These are phyloP conservation scores for Prunus davidiana DNA, from an alignment of 306 rosid species.

Conservation along the genomic window DNA sequence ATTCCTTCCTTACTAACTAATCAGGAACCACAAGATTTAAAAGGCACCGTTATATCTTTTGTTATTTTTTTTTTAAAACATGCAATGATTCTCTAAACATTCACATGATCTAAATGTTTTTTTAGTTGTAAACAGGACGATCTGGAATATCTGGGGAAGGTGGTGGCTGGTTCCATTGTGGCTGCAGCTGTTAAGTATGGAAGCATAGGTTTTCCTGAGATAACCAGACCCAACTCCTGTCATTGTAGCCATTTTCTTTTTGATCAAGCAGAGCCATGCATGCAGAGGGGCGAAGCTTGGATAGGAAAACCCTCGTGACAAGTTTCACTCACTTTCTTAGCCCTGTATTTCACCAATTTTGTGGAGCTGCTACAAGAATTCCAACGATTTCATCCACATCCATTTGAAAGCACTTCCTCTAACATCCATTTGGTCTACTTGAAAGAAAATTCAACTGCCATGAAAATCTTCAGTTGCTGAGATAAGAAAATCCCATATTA, in stretches of 20 bases:
- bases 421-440: too few species aligned
- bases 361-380: too few species aligned
- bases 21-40: neutral
- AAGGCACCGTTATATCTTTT: neutral
- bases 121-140: slow-evolving; percentile 41
- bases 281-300: slow-evolving; percentile 15
- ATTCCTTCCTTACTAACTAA: neutral
- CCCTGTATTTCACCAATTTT: too few species aligned
- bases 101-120: neutral
- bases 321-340: too few species aligned
- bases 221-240: slow-evolving; percentile 76
- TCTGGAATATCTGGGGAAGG: slow-evolving; percentile 47
- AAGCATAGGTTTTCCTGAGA: slow-evolving; percentile 58
- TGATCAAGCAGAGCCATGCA: slow-evolving; percentile 48
- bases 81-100: too few species aligned
- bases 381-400: too few species aligned
- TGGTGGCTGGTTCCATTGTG: slow-evolving; percentile 44
- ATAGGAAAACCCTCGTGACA: neutral
- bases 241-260: slow-evolving; percentile 48
- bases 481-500: too few species aligned
- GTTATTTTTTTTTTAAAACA: neutral
- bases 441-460: too few species aligned
- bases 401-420: too few species aligned
- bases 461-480: too few species aligned
- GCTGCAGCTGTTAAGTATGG: slow-evolving; percentile 71